Evolutionary conservation across 768 basidiomycete genomes (phyloP).

Genomic region (Grammothele lineata): DNA sequence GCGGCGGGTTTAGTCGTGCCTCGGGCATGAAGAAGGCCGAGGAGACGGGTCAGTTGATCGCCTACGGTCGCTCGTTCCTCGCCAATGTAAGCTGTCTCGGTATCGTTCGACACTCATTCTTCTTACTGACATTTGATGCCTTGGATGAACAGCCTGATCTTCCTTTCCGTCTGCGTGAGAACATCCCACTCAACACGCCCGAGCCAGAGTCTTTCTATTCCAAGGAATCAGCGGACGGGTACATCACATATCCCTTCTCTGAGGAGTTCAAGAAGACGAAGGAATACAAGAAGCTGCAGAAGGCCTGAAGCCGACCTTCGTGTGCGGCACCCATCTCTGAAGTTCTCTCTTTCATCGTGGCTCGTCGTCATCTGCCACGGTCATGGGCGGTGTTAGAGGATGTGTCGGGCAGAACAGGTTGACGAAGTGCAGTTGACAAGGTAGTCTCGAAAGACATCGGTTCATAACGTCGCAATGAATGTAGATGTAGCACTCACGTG

Average conservation of each 20-base stretch:
- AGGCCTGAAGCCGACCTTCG: too few relatives aligned
- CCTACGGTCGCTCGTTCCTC: slow-evolving; percentile 21
- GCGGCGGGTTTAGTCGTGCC: slow-evolving; percentile 21
- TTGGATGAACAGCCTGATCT: slow-evolving; percentile 38
- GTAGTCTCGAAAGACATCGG: too few relatives aligned
- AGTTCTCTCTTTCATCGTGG: too few relatives aligned
- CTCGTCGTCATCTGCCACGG: too few relatives aligned
- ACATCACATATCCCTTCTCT: slow-evolving; percentile 19
- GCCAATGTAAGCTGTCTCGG: slow-evolving; percentile 22
- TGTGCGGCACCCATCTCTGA: too few relatives aligned
- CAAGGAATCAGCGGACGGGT: slow-evolving; percentile 24
- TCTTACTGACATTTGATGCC: not conserved
- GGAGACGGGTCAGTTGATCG: slow-evolving; percentile 17
- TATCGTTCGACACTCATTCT: not conserved
- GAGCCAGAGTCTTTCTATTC: slow-evolving; percentile 37
- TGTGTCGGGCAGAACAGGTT: too few relatives aligned
- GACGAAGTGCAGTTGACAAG: too few relatives aligned
- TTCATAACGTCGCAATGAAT: too few relatives aligned
- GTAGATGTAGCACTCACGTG: too few relatives aligned
- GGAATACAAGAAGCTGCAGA: too few relatives aligned
- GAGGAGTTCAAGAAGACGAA: slow-evolving; percentile 5
- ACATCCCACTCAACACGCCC: slow-evolving; percentile 30
- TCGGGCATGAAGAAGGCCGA: slow-evolving; percentile 19
- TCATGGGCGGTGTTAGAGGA: too few relatives aligned
- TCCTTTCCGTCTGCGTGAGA: slow-evolving; percentile 29